Evolutionary conservation across 371 early-diverging fungal genomes (phyloP).

Genomic region (Capillidium heterosporum): DNA sequence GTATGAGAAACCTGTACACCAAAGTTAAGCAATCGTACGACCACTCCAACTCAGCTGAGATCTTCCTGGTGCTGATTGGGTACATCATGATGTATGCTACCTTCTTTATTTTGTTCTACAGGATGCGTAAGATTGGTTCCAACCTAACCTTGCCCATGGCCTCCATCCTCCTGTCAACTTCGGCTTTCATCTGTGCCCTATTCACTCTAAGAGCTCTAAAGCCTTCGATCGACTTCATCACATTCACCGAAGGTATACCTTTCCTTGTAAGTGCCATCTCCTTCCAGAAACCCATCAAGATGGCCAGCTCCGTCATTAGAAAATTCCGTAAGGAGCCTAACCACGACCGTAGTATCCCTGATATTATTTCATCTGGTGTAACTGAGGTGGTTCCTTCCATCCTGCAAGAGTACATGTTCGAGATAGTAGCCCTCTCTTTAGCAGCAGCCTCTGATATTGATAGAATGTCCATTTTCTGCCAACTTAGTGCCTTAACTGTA

Average conservation of each 20-base stretch:
- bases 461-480: constrained; percentile 64
- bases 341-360: constrained; percentile 21
- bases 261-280: constrained; percentile 86
- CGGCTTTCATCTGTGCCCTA: constrained; percentile 62
- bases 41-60: constrained; percentile 54
- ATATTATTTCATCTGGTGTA: constrained; percentile 48
- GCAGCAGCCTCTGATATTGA: constrained; percentile 62
- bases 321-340: constrained; percentile 5
- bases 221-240: constrained; percentile 1
- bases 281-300: constrained; percentile 68
- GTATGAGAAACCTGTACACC: not conserved
- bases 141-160: constrained; percentile 51
- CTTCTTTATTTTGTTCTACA: constrained; percentile 58
- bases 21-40: not conserved
- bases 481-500: constrained; percentile 58
- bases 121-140: constrained; percentile 76
- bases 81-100: constrained; percentile 76
- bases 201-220: constrained; percentile 42
- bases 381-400: constrained; percentile 42
- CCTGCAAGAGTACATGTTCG: constrained; percentile 61
- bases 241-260: constrained; percentile 62
- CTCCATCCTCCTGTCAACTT: constrained; percentile 22
- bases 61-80: constrained; percentile 57
- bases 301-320: constrained; percentile 63
- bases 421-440: constrained; percentile 53